phyloP scores from a whole-genome alignment of 2,329 filamentous ascomycete species.

The Beauveria brongniartii region DNA sequence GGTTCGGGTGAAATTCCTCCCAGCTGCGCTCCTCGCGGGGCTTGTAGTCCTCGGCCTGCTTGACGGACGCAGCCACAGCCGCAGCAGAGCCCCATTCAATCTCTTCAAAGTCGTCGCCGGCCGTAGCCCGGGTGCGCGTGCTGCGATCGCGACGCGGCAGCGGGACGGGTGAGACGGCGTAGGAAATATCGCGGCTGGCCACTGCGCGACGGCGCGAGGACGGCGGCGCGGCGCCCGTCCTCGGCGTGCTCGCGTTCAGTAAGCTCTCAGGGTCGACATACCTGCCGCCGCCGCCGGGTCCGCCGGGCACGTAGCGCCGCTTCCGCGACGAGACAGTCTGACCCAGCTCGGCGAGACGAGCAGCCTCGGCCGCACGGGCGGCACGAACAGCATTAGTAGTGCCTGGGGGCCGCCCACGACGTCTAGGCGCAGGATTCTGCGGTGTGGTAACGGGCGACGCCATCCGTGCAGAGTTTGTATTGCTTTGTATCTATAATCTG shows the following conservation, averaged over 20 bases:
- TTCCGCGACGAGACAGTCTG: constrained; percentile 59
- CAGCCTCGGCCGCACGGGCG: constrained; percentile 30
- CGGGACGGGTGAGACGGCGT: constrained; percentile 29
- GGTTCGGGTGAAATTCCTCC: constrained; percentile 94
- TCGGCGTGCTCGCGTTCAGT: constrained; percentile 44
- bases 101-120: constrained; percentile 45
- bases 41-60: constrained; percentile 93
- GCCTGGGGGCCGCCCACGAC: constrained; percentile 39
- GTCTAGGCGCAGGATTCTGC: constrained; percentile 32
- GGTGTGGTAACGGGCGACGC: constrained; percentile 30
- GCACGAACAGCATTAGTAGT: constrained; percentile 34
- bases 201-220: not conserved
- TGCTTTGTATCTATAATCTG: not conserved
- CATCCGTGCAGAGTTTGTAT: not conserved
- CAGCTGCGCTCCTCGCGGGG: constrained; percentile 92
- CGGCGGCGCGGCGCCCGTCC: constrained; percentile 30
- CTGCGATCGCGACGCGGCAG: constrained; percentile 50
- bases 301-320: constrained; percentile 75
- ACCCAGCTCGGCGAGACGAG: constrained; percentile 27
- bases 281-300: constrained; percentile 75
- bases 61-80: constrained; percentile 77
- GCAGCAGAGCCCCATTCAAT: constrained; percentile 78
- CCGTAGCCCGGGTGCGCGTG: constrained; percentile 44
- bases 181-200: constrained; percentile 34
- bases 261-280: constrained; percentile 63